Percentiles rank a stretch among this genome's conserved stretches.
Conservation (phyloP, 176 grass and related monocot genomes). For the Melocanna baccifera region DNA sequence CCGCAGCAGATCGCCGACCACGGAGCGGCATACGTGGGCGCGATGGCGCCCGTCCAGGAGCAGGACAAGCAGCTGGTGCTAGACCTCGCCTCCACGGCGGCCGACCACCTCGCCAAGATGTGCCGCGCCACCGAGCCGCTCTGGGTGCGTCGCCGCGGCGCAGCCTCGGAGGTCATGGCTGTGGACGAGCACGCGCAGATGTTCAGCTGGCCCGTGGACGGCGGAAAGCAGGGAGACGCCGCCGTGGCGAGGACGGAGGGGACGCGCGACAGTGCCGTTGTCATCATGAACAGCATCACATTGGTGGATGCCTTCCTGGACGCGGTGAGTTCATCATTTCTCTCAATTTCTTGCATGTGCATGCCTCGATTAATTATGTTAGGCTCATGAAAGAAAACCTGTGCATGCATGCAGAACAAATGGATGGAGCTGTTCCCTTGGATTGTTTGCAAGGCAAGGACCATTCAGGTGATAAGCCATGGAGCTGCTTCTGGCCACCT, state of each 20-base stretch:
- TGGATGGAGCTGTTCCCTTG: constrained; percentile 98
- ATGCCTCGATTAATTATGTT: neutral
- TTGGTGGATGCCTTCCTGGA: constrained; percentile 87
- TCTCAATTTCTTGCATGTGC: neutral
- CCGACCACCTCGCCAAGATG: constrained; percentile 56
- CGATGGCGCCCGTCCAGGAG: constrained; percentile 50
- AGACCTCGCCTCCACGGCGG: constrained; percentile 71
- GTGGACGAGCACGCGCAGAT: constrained; percentile 56
- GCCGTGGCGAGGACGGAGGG: constrained; percentile 50
- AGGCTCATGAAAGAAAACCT: neutral
- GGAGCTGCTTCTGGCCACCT: constrained; percentile 59
- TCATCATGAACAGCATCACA: constrained; percentile 97
- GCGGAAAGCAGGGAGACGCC: constrained; percentile 32
- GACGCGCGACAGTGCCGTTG: constrained; percentile 64
- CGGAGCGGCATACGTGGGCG: constrained; percentile 20
- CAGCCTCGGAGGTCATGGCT: constrained; percentile 39
- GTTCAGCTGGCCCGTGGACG: constrained; percentile 65
- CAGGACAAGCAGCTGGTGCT: constrained; percentile 66
- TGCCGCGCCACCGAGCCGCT: constrained; percentile 54
- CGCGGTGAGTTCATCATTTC: constrained; percentile 40
- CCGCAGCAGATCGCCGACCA: constrained; percentile 29
- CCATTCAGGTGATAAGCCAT: constrained; percentile 63
- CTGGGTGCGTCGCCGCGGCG: constrained; percentile 38
- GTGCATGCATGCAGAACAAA: constrained; percentile 54
- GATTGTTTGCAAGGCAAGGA: constrained; percentile 75